phyloP scores from a whole-genome alignment of 1,284 basidiomycete species.

The Ganoderma sinense region DNA sequence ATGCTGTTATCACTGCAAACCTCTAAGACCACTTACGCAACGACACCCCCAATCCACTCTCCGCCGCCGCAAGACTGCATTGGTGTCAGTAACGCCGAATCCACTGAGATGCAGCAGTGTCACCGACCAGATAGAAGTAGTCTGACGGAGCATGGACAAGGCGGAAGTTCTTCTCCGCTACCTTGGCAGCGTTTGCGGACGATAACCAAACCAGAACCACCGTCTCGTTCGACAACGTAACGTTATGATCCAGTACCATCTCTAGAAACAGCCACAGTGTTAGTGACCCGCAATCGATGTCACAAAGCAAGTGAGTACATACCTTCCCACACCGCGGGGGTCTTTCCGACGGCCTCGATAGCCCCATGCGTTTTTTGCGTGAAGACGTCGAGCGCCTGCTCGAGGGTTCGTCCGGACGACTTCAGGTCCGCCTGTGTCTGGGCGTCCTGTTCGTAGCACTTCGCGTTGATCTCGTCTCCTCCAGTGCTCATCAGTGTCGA shows the following conservation, averaged over 20 bases:
- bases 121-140: conserved; percentile 62
- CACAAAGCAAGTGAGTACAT: background rate
- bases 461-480: conserved; percentile 81
- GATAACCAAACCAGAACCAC: conserved; percentile 75
- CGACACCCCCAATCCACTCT: conserved; percentile 71
- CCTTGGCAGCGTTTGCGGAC: conserved; percentile 48
- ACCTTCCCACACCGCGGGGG: conserved; percentile 77
- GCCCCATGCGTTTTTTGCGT: conserved; percentile 58
- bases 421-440: conserved; percentile 61
- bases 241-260: conserved; percentile 72
- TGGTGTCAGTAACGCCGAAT: conserved; percentile 3
- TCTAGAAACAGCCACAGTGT: conserved; percentile 44
- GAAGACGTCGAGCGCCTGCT: conserved; percentile 71
- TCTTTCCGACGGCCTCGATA: conserved; percentile 54
- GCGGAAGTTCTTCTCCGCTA: conserved; percentile 55
- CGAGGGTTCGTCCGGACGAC: conserved; percentile 57
- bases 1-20: too few relatives aligned
- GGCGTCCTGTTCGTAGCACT: conserved; percentile 71
- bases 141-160: conserved; percentile 62
- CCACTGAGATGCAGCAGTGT: background rate
- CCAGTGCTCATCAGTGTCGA: conserved; percentile 77
- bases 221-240: conserved; percentile 70
- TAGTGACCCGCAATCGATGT: background rate
- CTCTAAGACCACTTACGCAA: conserved; percentile 33
- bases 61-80: conserved; percentile 82